Evolutionary conservation across 441 rosid species (phyloP), one percentile per base, ranked within the genome.

Genomic region (Aquilaria agallochum): DNA sequence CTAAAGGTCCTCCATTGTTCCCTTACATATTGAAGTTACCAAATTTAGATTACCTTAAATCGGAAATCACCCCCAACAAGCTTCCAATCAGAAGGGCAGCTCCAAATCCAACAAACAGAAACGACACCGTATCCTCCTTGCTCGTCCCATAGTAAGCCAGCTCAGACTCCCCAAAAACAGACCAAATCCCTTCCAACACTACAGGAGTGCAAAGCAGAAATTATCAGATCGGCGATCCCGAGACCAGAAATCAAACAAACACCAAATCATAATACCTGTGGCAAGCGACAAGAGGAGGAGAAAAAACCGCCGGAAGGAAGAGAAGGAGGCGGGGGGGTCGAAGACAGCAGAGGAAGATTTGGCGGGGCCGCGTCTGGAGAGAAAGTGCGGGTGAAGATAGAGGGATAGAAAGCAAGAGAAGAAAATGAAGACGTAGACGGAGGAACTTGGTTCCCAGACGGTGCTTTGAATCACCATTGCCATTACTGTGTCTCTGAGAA

Each of bases 141-240:
- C 74, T 83, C 33, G 71, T 15, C 1, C 83, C 92, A 64, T 72
- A 72, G 42, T 63, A 63, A 62, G 68, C 66, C 55, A 88, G 65
- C 71, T 88, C 98, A 13, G 69, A 81, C 72, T 95, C 98, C 70
- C 97, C 98, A 64, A 76, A 84, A 73, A 85, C 98, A 9, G 79
- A 77, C 87, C 96, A 85, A 20, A 92, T 45, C 58, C 93, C 97
- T 79, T 88, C 89, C 85, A 83, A 72, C n/a, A 70, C 96, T 91
- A 65, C 10, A 8, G 44, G 15, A 31, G 55, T 48, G 59, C 44
- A 13, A 58, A 13, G 57, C 48, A 55, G 3, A 14, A 20, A 13
- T 52, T 32, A 45, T 27, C 47, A 55, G 36, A 59, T 62, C 46
- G 36, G 5, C 53, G 14, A 58, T 44, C 42, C 47, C 30, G 32